Base-by-base conservation (phyloP, 257 asterid genomes). In the Ocimum tenuiflorum region DNA sequence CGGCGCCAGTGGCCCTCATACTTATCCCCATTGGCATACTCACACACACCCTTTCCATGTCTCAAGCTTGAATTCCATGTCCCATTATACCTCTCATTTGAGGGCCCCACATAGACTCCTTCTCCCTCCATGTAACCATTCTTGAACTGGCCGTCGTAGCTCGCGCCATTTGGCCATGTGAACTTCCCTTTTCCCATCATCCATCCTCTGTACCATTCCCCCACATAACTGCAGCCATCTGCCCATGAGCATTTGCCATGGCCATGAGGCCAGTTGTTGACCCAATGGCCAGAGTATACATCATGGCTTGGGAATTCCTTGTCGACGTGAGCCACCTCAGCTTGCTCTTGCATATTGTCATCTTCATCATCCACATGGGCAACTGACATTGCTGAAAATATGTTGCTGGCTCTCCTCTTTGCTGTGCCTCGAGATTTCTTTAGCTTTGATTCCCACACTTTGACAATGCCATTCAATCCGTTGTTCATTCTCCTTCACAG, bases 91-190 rank as follows among this genome's bases (percentile, higher is more conserved):
- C 80, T 73, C 50, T 86, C 92, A 15, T 72, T 69, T 0, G 85
- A 69, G 8, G 87, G 71, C 6, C 96, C 95, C 0, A 79, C 74
- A 54, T 68, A 92, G 3, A 81, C 74, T n/a, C 97, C 99, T 56
- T 92, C 99, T 0, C 99, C 99, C 62, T 89, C 88, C 88, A 92
- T 84, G 43, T 50, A 78, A 1, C 91, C 88, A 31, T 71, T 83
- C 77, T 79, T 86, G 94, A 92, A 92, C 18, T 77, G 77, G 4
- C 99, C 99, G 59, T 92, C 95, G 68, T 89, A 92, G 0, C 85
- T 82, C 0, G 95, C 91, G 3, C 99, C 97, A 1, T 86, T 79
- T 10, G 99, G 94, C 99, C 99, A 92, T 8, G 81, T 82, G 46
- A 85, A 92, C 75, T 78, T 80, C 3, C 99, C 99, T 39, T 70